Conservation (phyloP, 345 rosid genomes). For the Limnanthes douglasii region DNA sequence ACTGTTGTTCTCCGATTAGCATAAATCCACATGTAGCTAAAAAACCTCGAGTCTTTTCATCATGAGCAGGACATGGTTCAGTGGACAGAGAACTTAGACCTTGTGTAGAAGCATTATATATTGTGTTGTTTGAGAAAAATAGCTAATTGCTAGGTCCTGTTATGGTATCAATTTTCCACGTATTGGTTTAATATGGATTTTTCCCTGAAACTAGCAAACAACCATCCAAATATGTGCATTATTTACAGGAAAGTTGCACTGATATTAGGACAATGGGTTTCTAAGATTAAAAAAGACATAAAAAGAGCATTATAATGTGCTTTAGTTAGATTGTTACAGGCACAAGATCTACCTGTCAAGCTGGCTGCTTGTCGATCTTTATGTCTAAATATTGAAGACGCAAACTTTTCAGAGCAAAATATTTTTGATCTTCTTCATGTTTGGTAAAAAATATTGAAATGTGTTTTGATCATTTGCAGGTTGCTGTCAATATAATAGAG, state of each 20-base stretch:
- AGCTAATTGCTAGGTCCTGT: constrained; percentile 86
- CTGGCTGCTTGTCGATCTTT: constrained; percentile 95
- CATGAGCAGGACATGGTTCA: constrained; percentile 99
- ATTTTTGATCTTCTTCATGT: constrained; percentile 85
- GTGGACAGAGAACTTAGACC: constrained; percentile 98
- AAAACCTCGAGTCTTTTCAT: constrained; percentile 88
- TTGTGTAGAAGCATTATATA: constrained; percentile 95
- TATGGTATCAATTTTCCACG: constrained; percentile 88
- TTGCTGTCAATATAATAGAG: constrained; percentile 69
- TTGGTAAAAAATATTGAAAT: constrained; percentile 70
- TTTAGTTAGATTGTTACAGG: constrained; percentile 70
- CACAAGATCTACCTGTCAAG: constrained; percentile 79
- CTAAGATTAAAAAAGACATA: constrained; percentile 90
- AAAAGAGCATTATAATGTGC: constrained; percentile 88
- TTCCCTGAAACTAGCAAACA: constrained; percentile 76
- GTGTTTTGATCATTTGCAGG: constrained; percentile 94
- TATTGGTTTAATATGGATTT: constrained; percentile 91
- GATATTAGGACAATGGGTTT: constrained; percentile 97
- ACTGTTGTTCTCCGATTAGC: too few relatives aligned
- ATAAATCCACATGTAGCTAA: too few relatives aligned
- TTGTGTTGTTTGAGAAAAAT: constrained; percentile 88
- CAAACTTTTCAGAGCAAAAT: constrained; percentile 62
- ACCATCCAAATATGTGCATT: constrained; percentile 82
- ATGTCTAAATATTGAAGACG: constrained; percentile 89
- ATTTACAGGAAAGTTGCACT: constrained; percentile 90